Percentiles rank a stretch among this genome's conserved stretches.
Evolutionary conservation across 441 rosid genomes (phyloP).

Genomic region (Corymbia calophylla): DNA sequence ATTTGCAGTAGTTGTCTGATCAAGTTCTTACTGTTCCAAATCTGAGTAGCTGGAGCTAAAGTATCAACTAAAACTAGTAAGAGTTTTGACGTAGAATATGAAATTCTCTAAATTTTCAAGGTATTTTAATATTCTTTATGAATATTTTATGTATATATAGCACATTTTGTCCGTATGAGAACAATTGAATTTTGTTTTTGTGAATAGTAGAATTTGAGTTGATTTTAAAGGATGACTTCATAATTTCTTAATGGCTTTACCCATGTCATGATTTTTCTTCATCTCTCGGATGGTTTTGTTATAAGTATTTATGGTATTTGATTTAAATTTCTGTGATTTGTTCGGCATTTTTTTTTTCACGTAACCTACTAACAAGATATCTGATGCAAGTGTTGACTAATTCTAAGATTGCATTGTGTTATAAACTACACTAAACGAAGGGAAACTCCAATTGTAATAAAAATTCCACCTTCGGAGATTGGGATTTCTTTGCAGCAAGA

Average conservation of each 20-base stretch:
- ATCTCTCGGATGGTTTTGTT: too few relatives aligned
- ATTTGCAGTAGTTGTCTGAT: neutral
- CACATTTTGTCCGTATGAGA: neutral
- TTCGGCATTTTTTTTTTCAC: neutral
- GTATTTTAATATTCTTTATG: too few relatives aligned
- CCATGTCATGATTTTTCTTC: neutral
- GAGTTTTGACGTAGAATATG: neutral
- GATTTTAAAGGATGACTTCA: neutral
- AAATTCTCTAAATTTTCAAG: neutral
- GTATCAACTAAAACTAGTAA: fast-evolving
- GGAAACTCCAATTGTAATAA: neutral
- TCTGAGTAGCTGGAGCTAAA: neutral
- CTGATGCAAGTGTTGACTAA: fast-evolving
- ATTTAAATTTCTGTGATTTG: neutral
- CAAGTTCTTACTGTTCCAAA: too few relatives aligned
- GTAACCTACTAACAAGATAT: neutral
- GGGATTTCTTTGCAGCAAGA: neutral
- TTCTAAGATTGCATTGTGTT: neutral
- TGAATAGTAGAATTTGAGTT: neutral
- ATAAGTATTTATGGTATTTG: fast-evolving
- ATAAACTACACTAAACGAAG: neutral
- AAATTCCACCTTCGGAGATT: neutral
- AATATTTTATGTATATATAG: too few relatives aligned
- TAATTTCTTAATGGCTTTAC: neutral
- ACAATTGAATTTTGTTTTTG: neutral